Percentiles rank a stretch among this genome's conserved stretches.
These are phyloP conservation scores for Solanum arcanum DNA, from an alignment of 257 asterid genomes.

Conservation along the genomic window DNA sequence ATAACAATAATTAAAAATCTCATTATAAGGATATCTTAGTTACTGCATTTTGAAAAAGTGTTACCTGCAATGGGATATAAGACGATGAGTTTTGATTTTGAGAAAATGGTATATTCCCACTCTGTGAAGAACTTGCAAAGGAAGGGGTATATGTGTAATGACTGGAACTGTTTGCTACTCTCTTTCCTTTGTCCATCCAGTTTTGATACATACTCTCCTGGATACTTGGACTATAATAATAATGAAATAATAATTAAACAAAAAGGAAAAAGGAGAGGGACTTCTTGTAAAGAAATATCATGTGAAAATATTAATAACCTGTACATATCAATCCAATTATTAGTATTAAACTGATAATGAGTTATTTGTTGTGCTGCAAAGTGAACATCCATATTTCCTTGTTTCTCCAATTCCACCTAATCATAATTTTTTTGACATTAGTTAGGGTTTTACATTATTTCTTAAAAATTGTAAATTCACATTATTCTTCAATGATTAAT, in stretches of 20 bases:
- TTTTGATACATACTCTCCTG: background rate
- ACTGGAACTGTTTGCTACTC: background rate
- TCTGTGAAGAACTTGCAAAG: background rate
- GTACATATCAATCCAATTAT: background rate
- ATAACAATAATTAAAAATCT: background rate
- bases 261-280: too few species aligned
- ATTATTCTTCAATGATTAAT: background rate
- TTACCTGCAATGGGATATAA: background rate
- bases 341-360: background rate
- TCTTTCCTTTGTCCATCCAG: background rate
- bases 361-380: background rate
- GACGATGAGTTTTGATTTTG: background rate
- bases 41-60: background rate
- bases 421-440: background rate
- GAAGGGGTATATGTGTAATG: background rate
- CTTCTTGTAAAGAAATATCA: too few species aligned
- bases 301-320: background rate
- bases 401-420: conserved; percentile 15
- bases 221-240: background rate
- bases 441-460: background rate
- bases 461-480: background rate
- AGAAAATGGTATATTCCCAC: background rate
- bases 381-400: background rate
- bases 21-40: background rate
- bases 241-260: background rate